phyloP scores from a whole-genome alignment of 2,329 filamentous ascomycete species.

The Penicillium oxalicum region DNA sequence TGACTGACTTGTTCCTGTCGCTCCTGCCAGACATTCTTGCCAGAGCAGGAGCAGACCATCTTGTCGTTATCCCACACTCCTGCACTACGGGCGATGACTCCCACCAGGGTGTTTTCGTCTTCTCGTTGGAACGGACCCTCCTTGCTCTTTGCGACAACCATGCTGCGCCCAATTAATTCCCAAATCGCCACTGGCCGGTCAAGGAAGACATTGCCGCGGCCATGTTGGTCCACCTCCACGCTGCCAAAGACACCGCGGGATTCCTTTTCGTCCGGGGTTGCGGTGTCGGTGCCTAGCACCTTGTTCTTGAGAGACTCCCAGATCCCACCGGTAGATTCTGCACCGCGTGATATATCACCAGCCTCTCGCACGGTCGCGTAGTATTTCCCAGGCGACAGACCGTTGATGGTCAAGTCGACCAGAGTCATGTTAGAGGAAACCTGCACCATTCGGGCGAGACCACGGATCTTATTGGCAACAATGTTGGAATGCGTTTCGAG shows the following conservation, averaged over 20 bases:
- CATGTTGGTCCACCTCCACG: slow-evolving; percentile 67
- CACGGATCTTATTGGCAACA: slow-evolving; percentile 66
- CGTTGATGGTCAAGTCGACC: slow-evolving; percentile 79
- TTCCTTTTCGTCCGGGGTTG: slow-evolving; percentile 23
- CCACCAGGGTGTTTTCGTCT: slow-evolving; percentile 78
- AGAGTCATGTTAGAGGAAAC: slow-evolving; percentile 72
- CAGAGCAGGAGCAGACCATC: slow-evolving; percentile 94
- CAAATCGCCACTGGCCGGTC: slow-evolving; percentile 81
- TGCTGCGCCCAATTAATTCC: slow-evolving; percentile 91
- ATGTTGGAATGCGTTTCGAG: slow-evolving; percentile 70
- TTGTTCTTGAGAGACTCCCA: slow-evolving; percentile 58
- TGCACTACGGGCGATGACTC: slow-evolving; percentile 89
- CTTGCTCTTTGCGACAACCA: slow-evolving; percentile 71
- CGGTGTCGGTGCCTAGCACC: slow-evolving; percentile 28
- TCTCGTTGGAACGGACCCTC: slow-evolving; percentile 60
- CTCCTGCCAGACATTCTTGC: slow-evolving; percentile 98
- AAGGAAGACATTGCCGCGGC: slow-evolving; percentile 72
- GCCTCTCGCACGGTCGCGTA: slow-evolving; percentile 76
- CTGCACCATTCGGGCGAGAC: slow-evolving; percentile 89
- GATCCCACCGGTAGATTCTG: slow-evolving; percentile 72
- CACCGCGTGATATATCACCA: slow-evolving; percentile 79
- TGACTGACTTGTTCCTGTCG: slow-evolving; percentile 79
- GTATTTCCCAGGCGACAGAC: slow-evolving; percentile 75
- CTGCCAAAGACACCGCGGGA: slow-evolving; percentile 64
- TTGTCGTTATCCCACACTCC: slow-evolving; percentile 99